A percentile compares a stretch with the other conserved stretches of the same genome.
These are phyloP conservation scores for Trifolium subterraneum DNA, from an alignment of 306 rosid species.

Conservation along the genomic window DNA sequence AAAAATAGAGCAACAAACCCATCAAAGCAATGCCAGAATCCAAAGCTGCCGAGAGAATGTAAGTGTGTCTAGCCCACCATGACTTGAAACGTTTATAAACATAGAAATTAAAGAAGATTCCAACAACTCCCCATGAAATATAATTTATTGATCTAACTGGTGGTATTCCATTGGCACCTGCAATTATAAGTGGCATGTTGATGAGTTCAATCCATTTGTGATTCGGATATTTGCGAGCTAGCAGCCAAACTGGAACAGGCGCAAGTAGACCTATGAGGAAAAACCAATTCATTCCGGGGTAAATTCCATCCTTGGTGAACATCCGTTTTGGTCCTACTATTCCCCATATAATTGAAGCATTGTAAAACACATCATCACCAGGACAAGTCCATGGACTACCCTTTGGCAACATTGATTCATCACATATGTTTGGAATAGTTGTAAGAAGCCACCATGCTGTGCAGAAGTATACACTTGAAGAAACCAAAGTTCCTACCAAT, in stretches of 20 bases:
- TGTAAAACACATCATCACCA: conserved; percentile 61
- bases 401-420: conserved; percentile 40
- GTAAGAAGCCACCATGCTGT: conserved; percentile 88
- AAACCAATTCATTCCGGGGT: conserved; percentile 67
- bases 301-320: conserved; percentile 57
- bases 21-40: conserved; percentile 76
- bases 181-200: conserved; percentile 59
- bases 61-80: conserved; percentile 82
- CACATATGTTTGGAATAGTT: conserved; percentile 54
- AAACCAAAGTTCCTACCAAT: conserved; percentile 64
- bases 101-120: conserved; percentile 67
- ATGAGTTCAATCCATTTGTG: conserved; percentile 60
- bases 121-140: conserved; percentile 60
- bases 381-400: conserved; percentile 93
- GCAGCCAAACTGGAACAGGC: conserved; percentile 64
- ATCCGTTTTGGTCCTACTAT: conserved; percentile 67
- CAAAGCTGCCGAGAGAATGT: conserved; percentile 71
- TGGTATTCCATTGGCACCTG: conserved; percentile 43
- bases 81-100: conserved; percentile 49
- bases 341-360: conserved; percentile 90
- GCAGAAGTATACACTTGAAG: conserved; percentile 54
- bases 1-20: conserved; percentile 56
- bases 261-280: conserved; percentile 63
- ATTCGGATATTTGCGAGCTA: conserved; percentile 52
- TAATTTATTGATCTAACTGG: conserved; percentile 58